Base-by-base conservation (phyloP, 306 rosid genomes). In the Citrullus colocynthis region DNA sequence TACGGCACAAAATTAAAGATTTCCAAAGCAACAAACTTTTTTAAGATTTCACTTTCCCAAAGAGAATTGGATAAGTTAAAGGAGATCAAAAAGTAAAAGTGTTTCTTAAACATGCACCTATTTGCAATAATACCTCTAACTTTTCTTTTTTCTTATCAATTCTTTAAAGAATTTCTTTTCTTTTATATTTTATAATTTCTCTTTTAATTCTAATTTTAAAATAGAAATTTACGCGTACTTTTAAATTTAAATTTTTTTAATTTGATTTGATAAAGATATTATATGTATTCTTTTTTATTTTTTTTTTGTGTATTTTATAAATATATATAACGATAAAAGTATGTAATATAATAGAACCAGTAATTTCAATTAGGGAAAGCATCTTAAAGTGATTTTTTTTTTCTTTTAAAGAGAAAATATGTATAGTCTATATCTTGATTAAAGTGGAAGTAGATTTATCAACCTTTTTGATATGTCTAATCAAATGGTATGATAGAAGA, bases 1-100 rank as follows among this genome's bases (percentile, higher is more conserved):
- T 70, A 70, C 75, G 75, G 75, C 75, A 42, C 75, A 67, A 67
- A 52, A 24, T 24, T 24, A 24, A 39, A 67, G 51, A 18, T 67
- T 45, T 44, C 10, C 5, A 67, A 70, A 1, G 20, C 56, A 20
- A 69, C 34, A 44, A 42, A 45, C 34, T 69, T 69, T 44, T 17
- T 16, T 7, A 42, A 45, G 55, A 11, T 42, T 70, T 70, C n/a
- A 45, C 37, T 44, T 45, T 70, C 7, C 17, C 30, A 39, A 45
- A 70, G 52, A 13, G 18, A 70, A 44, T 70, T 20, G 52, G 75
- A 70, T 45, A 45, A 12, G 57, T n/a, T 15, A 10, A 42, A 17
- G 20, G 52, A 7, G 18, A 70, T 42, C 20, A 6, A 32, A 70
- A 20, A 70, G 16, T 52, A 66, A 39, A 17, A 66, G 16, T 17